These are phyloP conservation scores for Aureobasidium lini DNA, from an alignment of 2,329 filamentous ascomycete species.

Conservation along the genomic window DNA sequence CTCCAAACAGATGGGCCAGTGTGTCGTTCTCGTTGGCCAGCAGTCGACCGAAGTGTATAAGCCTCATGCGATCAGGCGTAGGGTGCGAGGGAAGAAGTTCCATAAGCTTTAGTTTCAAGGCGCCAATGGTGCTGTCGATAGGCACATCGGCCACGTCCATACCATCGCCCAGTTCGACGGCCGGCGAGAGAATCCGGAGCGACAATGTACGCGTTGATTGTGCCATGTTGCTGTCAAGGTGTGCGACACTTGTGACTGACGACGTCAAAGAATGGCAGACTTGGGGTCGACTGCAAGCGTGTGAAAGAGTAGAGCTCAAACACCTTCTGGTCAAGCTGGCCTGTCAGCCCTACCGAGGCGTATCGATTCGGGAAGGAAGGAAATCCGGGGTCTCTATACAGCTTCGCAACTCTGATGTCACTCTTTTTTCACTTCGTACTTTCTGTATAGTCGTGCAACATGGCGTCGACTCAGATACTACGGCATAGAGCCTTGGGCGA, in stretches of 20 bases:
- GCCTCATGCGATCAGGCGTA: conserved; percentile 41
- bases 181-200: conserved; percentile 16
- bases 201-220: neutral
- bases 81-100: conserved; percentile 41
- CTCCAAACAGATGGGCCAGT: conserved; percentile 44
- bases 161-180: conserved; percentile 5
- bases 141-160: conserved; percentile 17
- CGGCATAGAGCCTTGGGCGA: neutral
- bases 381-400: neutral
- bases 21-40: conserved; percentile 43
- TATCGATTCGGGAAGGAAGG: neutral
- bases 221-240: neutral
- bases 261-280: neutral
- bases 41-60: conserved; percentile 52
- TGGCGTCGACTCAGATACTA: conserved; percentile 5
- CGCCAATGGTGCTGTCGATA: conserved; percentile 38
- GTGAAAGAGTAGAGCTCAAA: too few relatives aligned
- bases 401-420: neutral
- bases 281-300: neutral
- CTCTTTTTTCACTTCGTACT: neutral
- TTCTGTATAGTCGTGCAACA: neutral
- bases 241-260: neutral
- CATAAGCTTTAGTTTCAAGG: conserved; percentile 47
- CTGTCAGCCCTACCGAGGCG: neutral
- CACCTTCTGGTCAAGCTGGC: conserved; percentile 7